Conservation (phyloP, 768 basidiomycete genomes). For the Lactifluus subvellereus region DNA sequence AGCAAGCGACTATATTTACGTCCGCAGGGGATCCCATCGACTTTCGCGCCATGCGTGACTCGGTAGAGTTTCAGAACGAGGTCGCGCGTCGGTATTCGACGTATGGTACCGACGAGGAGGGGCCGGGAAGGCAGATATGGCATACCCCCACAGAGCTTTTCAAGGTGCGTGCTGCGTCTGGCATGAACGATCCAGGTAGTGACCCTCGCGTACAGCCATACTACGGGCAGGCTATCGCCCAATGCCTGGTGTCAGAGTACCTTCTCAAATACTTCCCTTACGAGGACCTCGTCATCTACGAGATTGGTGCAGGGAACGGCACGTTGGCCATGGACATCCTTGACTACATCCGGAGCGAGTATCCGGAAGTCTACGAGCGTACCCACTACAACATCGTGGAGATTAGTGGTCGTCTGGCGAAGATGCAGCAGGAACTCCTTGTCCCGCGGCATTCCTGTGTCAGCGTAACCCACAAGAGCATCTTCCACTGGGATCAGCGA, state of each 20-base stretch:
- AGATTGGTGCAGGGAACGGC: constrained; percentile 97
- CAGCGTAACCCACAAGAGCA: constrained; percentile 64
- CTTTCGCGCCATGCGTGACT: constrained; percentile 61
- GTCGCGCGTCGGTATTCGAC: constrained; percentile 71
- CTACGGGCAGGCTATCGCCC: constrained; percentile 88
- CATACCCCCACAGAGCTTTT: constrained; percentile 98
- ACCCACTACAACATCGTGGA: constrained; percentile 94
- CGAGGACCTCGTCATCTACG: constrained; percentile 92
- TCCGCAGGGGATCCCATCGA: constrained; percentile 54
- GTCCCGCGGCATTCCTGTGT: constrained; percentile 58
- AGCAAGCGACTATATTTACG: constrained; percentile 86
- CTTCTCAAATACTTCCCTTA: constrained; percentile 94
- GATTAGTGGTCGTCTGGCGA: constrained; percentile 76
- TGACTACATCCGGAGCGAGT: constrained; percentile 63
- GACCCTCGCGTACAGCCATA: constrained; percentile 57
- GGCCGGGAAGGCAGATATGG: constrained; percentile 89
- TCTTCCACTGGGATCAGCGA: constrained; percentile 75
- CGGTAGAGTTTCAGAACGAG: constrained; percentile 71
- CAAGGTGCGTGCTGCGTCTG: constrained; percentile 54
- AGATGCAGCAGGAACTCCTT: constrained; percentile 65
- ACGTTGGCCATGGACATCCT: constrained; percentile 89
- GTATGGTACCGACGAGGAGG: constrained; percentile 59
- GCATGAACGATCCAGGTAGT: constrained; percentile 9
- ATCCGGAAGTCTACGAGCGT: constrained; percentile 90
- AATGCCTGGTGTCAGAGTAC: constrained; percentile 87